Base-by-base conservation (phyloP, 768 basidiomycete species). In the Tricholoma hemisulphureum region DNA sequence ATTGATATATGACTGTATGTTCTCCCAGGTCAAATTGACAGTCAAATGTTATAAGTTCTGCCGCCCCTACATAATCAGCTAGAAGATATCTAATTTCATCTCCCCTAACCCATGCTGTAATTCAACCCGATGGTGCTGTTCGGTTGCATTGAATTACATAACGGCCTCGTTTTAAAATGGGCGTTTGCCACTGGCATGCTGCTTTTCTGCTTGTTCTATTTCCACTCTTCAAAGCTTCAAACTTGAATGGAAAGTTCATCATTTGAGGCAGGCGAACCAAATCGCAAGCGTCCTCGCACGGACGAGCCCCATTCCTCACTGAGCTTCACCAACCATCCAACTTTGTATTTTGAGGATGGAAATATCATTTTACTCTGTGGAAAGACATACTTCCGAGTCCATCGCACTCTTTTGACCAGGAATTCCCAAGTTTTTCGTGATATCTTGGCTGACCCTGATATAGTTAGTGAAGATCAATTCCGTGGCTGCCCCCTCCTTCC, bases 281-380 rank as follows among this genome's bases (percentile, higher is more conserved):
- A 53, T 39, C 51, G 51, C 13, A 53, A 53, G 31, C 34, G 51
- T 37, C 51, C 51, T 39, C 51, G 34, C 21, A 18, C 39, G 2
- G 51, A 53, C 16, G 51, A 53, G 10, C 23, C 51, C 6, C 21
- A 39, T n/a, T 11, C 14, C 4, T 6, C 13, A 7, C 23, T 23
- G 4, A 53, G n/a, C 14, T n/a, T 24, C 21, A 24, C 21, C 6
- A 53, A 37, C 21, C 34, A 26, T 26, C 34, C n/a, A 39, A 18
- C 31, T 2, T n/a, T 51, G 13, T 51, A 51, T 26, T 34, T 51
- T 35, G 23, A 13, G 1, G 51, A 53, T 24, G 51, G 51, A 8
- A 53, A 53, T 37, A 35, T 53, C 23, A 16, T 53, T 37, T 39
- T 37, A 26, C 35, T 20, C 24, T 53, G 51, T 20, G 14, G 4